Evolutionary conservation across 768 basidiomycete genomes (phyloP).

Genomic region (Infundibulicybe gibba): DNA sequence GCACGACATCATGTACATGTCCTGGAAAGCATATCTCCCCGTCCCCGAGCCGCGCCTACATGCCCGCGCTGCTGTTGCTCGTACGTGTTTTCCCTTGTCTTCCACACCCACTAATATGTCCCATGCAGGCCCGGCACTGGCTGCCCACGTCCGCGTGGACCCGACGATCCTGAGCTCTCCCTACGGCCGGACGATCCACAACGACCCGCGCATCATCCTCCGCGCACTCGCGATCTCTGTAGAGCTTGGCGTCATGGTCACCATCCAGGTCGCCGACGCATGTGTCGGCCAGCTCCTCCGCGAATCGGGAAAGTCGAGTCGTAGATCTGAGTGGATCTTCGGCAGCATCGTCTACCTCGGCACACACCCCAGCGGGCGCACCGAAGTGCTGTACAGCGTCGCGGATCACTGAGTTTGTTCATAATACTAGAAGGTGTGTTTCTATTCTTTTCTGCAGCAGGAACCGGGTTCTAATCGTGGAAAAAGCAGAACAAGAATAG

Average conservation of each 20-base stretch:
- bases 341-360: constrained; percentile 11
- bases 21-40: too few species aligned
- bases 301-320: background rate
- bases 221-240: constrained; percentile 36
- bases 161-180: constrained; percentile 24
- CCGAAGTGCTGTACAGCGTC: constrained; percentile 5
- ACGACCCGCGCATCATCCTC: constrained; percentile 29
- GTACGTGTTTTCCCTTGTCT: too few species aligned
- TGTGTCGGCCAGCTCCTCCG: constrained; percentile 7
- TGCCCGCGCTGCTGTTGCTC: too few species aligned
- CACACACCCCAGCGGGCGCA: constrained; percentile 7
- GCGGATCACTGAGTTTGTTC: too few species aligned
- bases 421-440: too few species aligned
- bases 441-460: too few species aligned
- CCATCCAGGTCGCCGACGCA: constrained; percentile 20
- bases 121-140: too few species aligned
- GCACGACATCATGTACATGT: too few species aligned
- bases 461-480: too few species aligned
- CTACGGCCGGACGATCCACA: constrained; percentile 26
- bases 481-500: too few species aligned
- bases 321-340: background rate
- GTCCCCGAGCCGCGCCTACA: too few species aligned
- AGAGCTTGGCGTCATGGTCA: constrained; percentile 31
- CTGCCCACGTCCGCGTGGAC: constrained; percentile 34
- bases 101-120: too few species aligned